Evolutionary conservation across 495 filamentous ascomycete genomes (phyloP), one percentile per base, ranked within the genome.

Genomic region (Friedmanniomyces simplex): DNA sequence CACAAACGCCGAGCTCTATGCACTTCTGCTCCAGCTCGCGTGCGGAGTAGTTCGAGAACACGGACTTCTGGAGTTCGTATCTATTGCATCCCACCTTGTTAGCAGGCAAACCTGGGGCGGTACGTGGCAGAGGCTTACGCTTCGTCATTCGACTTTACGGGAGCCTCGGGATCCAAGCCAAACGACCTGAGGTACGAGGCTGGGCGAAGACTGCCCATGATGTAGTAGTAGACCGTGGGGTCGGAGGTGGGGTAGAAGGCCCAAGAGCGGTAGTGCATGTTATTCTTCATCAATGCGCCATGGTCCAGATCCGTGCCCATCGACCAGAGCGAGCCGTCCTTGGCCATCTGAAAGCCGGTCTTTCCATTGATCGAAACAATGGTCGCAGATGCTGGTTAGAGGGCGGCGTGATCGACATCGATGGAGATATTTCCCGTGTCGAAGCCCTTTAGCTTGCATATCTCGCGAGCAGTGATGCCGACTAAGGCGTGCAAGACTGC

Each of bases 91-190:
- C 8, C 8, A 8, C 34, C 16, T 16, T 37, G 34, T 8, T 8
- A 37, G 16, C 8, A 37, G 34, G 34, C 8, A 37, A 37, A 16
- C 34, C 8, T n/a, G n/a, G 34, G 34, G 8, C 34, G 16, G 16
- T 8, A 16, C 34, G 16, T 37, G 34, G 39, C 5, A 18, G 20
- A 25, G 22, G 12, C 51, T 10, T 54, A 54, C 13, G 51, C 51
- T 14, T 37, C 32, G 14, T 54, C 51, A 12, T 54, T 54, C 12
- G 28, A 20, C 51, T 39, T 54, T n/a, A 51, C 48, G 7, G 48
- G 48, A 7, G 48, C 48, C 30, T 54, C 51, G 12, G 51, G 13
- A 28, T 54, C 51, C 13, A 54, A 12, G 12, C 34, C 51, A n/a
- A 24, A 51, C 7, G 48, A 8, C 28, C 26, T 51, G 48, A 51